Conservation (phyloP, 805 yeast species). For the Candida loeiensis region DNA sequence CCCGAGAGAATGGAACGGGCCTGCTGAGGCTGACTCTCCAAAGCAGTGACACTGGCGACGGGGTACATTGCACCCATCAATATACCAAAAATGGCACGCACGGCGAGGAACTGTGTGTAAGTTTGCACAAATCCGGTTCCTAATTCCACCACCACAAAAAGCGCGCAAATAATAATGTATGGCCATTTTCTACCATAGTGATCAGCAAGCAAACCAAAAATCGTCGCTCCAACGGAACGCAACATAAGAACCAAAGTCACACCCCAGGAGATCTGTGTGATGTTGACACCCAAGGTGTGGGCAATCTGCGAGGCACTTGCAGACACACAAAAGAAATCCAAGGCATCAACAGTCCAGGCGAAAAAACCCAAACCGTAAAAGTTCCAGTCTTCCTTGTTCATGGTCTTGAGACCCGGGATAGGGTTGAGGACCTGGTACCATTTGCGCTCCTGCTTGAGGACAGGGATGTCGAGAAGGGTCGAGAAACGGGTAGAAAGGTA, state of each 20-base stretch:
- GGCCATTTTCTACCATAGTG: conserved; percentile 25
- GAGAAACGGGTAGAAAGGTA: conserved; percentile 16
- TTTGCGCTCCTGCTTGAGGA: conserved; percentile 3
- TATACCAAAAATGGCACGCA: conserved; percentile 23
- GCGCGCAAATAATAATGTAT: conserved; percentile 17
- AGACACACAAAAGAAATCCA: conserved; percentile 24
- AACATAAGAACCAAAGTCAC: conserved; percentile 26
- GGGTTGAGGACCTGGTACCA: conserved; percentile 15
- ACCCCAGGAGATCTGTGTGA: conserved; percentile 23
- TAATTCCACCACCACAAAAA: conserved; percentile 20
- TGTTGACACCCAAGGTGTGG: conserved; percentile 14
- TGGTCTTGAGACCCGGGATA: conserved; percentile 12
- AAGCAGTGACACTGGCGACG: conserved; percentile 18
- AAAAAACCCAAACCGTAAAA: conserved; percentile 20
- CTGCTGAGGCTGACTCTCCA: conserved; percentile 20
- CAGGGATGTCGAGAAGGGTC: conserved; percentile 19
- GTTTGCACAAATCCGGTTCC: conserved; percentile 24
- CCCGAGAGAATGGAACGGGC: conserved; percentile 23
- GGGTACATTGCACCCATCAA: conserved; percentile 27
- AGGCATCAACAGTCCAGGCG: conserved; percentile 25
- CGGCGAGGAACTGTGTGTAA: conserved; percentile 21
- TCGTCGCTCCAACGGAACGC: conserved; percentile 23
- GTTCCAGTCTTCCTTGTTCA: conserved; percentile 16
- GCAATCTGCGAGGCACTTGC: conserved; percentile 20
- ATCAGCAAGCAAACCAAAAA: conserved; percentile 24